Evolutionary conservation across 73 alveolate species (phyloP).

Genomic region (Blepharisma stoltei): DNA sequence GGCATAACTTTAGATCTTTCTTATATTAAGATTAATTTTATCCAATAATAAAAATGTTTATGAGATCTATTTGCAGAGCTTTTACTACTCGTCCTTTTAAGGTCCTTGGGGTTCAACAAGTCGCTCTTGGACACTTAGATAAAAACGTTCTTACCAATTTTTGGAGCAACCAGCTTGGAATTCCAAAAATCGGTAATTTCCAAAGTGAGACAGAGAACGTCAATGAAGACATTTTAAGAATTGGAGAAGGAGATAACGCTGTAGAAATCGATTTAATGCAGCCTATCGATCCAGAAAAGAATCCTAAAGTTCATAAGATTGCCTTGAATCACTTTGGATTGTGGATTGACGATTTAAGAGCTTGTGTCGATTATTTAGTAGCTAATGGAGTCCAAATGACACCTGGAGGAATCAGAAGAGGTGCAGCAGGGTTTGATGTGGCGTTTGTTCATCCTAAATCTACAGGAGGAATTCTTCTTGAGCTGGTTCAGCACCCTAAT

Average conservation of each 20-base stretch:
- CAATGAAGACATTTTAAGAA: slow-evolving; percentile 61
- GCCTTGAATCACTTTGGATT: slow-evolving; percentile 64
- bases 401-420: slow-evolving; percentile 66
- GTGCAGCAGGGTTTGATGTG: slow-evolving; percentile 66
- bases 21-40: too few species aligned
- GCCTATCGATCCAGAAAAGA: slow-evolving; percentile 68
- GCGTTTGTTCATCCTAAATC: slow-evolving; percentile 68
- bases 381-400: slow-evolving; percentile 40
- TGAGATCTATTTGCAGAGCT: background rate
- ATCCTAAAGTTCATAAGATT: slow-evolving; percentile 63
- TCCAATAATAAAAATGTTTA: slow-evolving; percentile 9
- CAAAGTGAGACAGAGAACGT: slow-evolving; percentile 55
- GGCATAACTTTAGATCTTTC: background rate
- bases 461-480: slow-evolving; percentile 57
- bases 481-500: slow-evolving; percentile 59
- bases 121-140: slow-evolving; percentile 61
- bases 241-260: slow-evolving; percentile 54
- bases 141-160: slow-evolving; percentile 48
- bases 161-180: slow-evolving; percentile 64
- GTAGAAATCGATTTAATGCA: slow-evolving; percentile 67
- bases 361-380: slow-evolving; percentile 57
- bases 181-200: slow-evolving; percentile 44
- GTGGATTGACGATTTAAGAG: slow-evolving; percentile 60
- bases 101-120: slow-evolving; percentile 59
- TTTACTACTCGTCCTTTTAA: slow-evolving; percentile 55